A percentile compares a stretch with the other conserved stretches of the same genome.
Conservation (phyloP, 352 stramenopile genomes). For the Elongisporangium undulatum region DNA sequence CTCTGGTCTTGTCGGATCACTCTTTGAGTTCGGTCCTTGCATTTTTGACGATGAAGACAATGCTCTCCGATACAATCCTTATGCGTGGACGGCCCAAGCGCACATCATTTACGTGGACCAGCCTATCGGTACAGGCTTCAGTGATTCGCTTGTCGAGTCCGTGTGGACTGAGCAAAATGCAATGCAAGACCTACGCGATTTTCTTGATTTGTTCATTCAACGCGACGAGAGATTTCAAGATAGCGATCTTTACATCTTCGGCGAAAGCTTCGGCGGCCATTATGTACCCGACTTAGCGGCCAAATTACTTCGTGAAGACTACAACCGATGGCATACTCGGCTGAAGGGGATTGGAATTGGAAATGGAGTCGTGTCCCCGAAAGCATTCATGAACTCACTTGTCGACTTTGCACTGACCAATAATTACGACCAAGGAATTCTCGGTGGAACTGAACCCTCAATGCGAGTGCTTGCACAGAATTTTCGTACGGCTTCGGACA, state of each 20-base stretch:
- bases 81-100: conserved; percentile 93
- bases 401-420: conserved; percentile 45
- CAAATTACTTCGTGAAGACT: conserved; percentile 46
- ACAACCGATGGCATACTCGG: conserved; percentile 19
- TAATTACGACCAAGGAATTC: conserved; percentile 33
- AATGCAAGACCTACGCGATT: conserved; percentile 35
- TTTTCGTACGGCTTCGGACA: neutral
- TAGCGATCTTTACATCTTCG: conserved; percentile 91
- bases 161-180: conserved; percentile 51
- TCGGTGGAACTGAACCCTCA: conserved; percentile 10
- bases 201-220: conserved; percentile 55
- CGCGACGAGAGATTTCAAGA: conserved; percentile 26
- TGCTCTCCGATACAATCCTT: conserved; percentile 79
- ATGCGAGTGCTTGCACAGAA: conserved; percentile 3
- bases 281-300: conserved; percentile 91
- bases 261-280: conserved; percentile 94
- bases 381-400: conserved; percentile 37
- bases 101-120: conserved; percentile 98
- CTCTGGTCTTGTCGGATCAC: conserved; percentile 89
- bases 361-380: conserved; percentile 68
- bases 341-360: conserved; percentile 86
- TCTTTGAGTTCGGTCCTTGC: conserved; percentile 97
- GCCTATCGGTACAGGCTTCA: conserved; percentile 80
- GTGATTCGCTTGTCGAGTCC: conserved; percentile 7
- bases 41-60: conserved; percentile 64